Evolutionary conservation across 352 stramenopile species (phyloP), one percentile per base, ranked within the genome.

Genomic region (Phytophthora citricola): DNA sequence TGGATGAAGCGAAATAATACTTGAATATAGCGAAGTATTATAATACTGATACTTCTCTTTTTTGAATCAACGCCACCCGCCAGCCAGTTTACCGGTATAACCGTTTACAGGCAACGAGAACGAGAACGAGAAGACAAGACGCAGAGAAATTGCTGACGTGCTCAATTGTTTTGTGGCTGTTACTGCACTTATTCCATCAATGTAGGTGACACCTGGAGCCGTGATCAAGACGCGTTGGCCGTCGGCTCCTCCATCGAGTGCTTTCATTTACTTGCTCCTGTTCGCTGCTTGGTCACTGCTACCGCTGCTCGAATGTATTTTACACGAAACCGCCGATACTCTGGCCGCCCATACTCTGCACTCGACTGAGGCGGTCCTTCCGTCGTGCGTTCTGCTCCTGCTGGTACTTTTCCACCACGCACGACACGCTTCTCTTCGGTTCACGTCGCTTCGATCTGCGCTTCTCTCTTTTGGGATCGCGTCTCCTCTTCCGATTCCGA

Each of bases 401-500:
- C 56, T 88, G 79, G 59, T 83, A 88, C 39, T 66, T 76, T 41
- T 88, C 73, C 34, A 86, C 72, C 6, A 71, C 56, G 47, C 62
- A 72, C 39, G 71, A 74, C 39, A 62, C 71, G 24, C 69, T 81
- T n/a, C 60, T 49, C 46, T 69, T 65, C 4, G 63, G 17, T 2
- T 75, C 69, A 20, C 57, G 59, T 57, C 78, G 65, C 56, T 79
- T 72, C 26, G 64, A 63, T 63, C 71, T 51, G 15, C 61, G 61
- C 38, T 74, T 79, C 50, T 71, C 64, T 46, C 38, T 55, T 52
- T 39, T 51, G 44, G 9, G 31, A 9, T 39, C 31, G 39, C 12
- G 20, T 43, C 29, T 89, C 76, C 32, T 87, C 76, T 47, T 91
- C 78, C 59, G 80, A 83, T 17, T 87, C 78, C 22, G 76, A 88